Conservation (phyloP, 208 protist species). For the Wallacemonas sp. region DNA sequence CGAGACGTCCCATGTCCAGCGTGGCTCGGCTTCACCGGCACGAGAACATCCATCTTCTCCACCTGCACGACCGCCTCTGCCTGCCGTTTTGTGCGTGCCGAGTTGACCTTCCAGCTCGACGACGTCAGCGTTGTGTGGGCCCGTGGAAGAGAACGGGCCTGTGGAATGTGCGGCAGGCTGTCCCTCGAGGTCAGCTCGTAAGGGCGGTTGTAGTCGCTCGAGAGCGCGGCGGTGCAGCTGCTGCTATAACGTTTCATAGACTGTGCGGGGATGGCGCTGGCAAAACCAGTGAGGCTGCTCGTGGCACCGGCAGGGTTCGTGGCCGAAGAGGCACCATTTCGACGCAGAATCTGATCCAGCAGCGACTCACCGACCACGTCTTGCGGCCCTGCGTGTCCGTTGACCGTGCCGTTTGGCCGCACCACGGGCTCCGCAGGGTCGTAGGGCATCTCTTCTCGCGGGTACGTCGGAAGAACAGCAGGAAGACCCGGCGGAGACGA, state of each 20-base stretch:
- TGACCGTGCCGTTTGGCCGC: too few relatives aligned
- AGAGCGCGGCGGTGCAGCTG: background rate
- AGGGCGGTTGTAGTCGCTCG: background rate
- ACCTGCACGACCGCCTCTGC: background rate
- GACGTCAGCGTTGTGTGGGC: background rate
- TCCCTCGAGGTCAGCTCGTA: background rate
- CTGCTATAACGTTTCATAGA: background rate
- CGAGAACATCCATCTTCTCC: background rate
- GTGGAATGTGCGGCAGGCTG: background rate
- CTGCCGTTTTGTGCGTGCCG: background rate
- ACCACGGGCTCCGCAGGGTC: too few relatives aligned
- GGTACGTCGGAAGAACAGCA: too few relatives aligned
- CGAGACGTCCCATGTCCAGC: background rate
- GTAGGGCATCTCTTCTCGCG: too few relatives aligned
- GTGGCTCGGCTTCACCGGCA: background rate
- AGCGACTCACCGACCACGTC: background rate
- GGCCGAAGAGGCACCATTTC: background rate
- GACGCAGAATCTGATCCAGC: slow-evolving; percentile 4
- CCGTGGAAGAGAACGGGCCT: background rate
- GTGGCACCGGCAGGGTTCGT: background rate
- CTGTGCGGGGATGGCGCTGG: background rate
- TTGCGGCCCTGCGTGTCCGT: too few relatives aligned
- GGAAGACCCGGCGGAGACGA: background rate
- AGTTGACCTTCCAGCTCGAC: background rate
- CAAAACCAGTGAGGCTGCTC: background rate